These are phyloP conservation scores for Pseudocercospora macadamiae DNA, from an alignment of 2,329 filamentous ascomycete species.

Conservation along the genomic window DNA sequence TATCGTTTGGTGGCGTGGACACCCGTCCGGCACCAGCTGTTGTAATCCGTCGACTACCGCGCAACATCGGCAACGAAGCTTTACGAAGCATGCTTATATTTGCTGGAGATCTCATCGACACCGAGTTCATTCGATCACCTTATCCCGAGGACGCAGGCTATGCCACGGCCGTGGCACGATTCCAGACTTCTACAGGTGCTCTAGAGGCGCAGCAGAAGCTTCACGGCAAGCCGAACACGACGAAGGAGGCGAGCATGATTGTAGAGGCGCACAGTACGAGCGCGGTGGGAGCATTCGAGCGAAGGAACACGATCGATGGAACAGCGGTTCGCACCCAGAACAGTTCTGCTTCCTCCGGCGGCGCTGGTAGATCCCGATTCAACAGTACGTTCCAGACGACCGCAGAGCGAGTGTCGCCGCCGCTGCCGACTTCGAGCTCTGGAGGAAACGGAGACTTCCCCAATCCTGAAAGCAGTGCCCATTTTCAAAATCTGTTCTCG, in stretches of 20 bases:
- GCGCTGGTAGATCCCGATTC: constrained; percentile 55
- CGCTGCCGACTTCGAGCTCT: constrained; percentile 50
- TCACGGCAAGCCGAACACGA: constrained; percentile 64
- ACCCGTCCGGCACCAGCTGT: constrained; percentile 42
- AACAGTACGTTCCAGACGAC: constrained; percentile 64
- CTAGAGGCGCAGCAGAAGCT: constrained; percentile 62
- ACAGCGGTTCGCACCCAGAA: constrained; percentile 47
- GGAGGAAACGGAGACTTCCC: constrained; percentile 61
- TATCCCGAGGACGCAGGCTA: constrained; percentile 60
- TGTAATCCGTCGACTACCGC: constrained; percentile 62
- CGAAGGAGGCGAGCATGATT: constrained; percentile 62
- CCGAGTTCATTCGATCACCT: constrained; percentile 59
- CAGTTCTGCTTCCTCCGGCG: constrained; percentile 49
- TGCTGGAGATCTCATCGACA: constrained; percentile 63
- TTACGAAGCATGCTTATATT: constrained; percentile 68
- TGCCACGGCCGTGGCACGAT: constrained; percentile 61
- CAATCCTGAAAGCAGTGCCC: constrained; percentile 57
- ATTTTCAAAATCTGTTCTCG: constrained; percentile 69
- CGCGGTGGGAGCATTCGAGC: constrained; percentile 28
- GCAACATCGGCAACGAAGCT: constrained; percentile 60
- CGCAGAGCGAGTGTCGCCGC: constrained; percentile 62
- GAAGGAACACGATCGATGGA: constrained; percentile 59
- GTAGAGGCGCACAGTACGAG: constrained; percentile 56
- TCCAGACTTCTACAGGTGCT: constrained; percentile 59
- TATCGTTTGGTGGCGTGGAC: constrained; percentile 21